These are phyloP conservation scores for Termitomyces sp. DNA, from an alignment of 768 basidiomycete genomes.

Conservation along the genomic window DNA sequence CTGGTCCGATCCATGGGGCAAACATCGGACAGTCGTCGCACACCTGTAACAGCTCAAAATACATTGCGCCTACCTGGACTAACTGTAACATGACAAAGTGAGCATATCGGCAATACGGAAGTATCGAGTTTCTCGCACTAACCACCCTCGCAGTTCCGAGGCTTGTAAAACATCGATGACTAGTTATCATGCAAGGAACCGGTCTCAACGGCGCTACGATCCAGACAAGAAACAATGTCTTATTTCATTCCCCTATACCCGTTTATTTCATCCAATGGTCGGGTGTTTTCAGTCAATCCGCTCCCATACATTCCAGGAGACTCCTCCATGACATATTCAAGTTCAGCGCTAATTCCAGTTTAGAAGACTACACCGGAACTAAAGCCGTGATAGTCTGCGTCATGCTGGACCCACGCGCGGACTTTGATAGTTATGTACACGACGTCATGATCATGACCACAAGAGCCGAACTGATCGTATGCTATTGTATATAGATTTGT, in stretches of 20 bases:
- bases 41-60: slow-evolving; percentile 27
- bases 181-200: not conserved
- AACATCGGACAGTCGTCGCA: slow-evolving; percentile 67
- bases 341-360: not conserved
- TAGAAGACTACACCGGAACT: not conserved
- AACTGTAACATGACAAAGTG: not conserved
- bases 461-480: not conserved
- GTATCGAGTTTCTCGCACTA: not conserved
- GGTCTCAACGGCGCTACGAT: not conserved
- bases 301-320: not conserved
- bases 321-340: not conserved
- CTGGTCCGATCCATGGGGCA: slow-evolving; percentile 81
- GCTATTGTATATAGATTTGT: too few species aligned
- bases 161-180: slow-evolving; percentile 5
- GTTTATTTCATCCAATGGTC: not conserved
- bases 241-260: not conserved
- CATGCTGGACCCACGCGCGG: not conserved
- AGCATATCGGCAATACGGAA: not conserved
- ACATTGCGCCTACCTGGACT: not conserved
- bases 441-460: not conserved
- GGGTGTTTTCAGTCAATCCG: not conserved
- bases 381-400: not conserved
- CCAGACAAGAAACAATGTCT: not conserved
- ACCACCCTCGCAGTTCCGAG: not conserved
- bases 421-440: not conserved